Base-by-base conservation (phyloP, 2,329 filamentous ascomycete species). In the Aspergillus sp. region DNA sequence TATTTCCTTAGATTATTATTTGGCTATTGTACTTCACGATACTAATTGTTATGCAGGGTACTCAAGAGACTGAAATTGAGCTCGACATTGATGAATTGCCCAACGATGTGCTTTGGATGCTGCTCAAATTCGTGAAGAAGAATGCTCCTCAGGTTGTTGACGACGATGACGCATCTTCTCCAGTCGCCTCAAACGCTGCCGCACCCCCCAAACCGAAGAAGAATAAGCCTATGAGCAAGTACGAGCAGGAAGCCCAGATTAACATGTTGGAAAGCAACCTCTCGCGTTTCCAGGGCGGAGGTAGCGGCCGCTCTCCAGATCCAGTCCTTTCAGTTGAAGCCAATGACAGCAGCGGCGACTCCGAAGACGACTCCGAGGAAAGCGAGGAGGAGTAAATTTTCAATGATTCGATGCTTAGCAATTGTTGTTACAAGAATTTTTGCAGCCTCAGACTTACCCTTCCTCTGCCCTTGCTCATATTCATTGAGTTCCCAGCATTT, bases 221-320 rank as follows among this genome's bases (percentile, higher is more conserved):
- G 68, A 80, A 79, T 64, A 81, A 81, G 67, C 78, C 78, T 1
- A 81, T 81, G 78, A 80, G 76, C 68, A 80, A 80, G 63, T 74
- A 73, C 49, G 78, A 81, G 62, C 79, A 81, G 64, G 78, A 81
- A 61, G 76, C 76, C 36, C 76, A 79, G 60, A 81, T 81, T 59
- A 77, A 78, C 50, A 77, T 77, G 64, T 71, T 81, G 32, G 72
- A 77, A 62, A 76, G 73, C 62, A 78, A 76, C 44, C 69, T 80
- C 17, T 78, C 76, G 32, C 74, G 76, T 22, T 81, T 79, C 68
- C 68, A 78, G 57, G 74, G 75, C 54, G 74, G 76, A 30, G 74
- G 71, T 20, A 72, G 71, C 50, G 70, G 68, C n/a, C 68, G 70
- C 38, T 77, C 76, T 22, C 74, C 77, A 5, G 76, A 77, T 50